A percentile compares a stretch with the other conserved stretches of the same genome.
These are phyloP conservation scores for Daldinia sp. DNA, from an alignment of 2,329 filamentous ascomycete genomes.

Conservation along the genomic window DNA sequence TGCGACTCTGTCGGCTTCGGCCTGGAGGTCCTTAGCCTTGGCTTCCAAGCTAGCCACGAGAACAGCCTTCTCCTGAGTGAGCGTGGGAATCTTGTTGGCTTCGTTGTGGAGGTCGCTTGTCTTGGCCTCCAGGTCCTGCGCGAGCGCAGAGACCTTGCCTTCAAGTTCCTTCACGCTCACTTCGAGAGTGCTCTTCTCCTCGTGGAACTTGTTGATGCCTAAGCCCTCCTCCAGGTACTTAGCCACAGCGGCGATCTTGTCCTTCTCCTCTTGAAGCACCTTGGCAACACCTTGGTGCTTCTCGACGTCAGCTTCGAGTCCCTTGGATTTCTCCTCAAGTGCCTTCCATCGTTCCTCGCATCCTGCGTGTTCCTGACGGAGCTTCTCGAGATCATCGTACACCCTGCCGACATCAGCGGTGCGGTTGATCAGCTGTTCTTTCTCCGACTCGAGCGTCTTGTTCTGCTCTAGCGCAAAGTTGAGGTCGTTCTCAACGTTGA, in stretches of 20 bases:
- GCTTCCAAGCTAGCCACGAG: conserved; percentile 41
- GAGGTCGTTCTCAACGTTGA: conserved; percentile 43
- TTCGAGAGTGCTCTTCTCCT: conserved; percentile 42
- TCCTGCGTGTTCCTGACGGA: conserved; percentile 45
- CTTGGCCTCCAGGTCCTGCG: conserved; percentile 44
- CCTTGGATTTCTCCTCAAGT: conserved; percentile 45
- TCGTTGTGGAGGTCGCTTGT: conserved; percentile 40
- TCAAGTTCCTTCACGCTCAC: conserved; percentile 39
- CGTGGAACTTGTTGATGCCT: conserved; percentile 41
- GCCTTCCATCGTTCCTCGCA: conserved; percentile 45
- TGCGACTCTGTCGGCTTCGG: conserved; percentile 31
- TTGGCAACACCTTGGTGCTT: conserved; percentile 43
- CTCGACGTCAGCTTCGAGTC: conserved; percentile 47
- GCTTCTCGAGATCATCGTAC: conserved; percentile 45
- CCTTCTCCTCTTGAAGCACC: conserved; percentile 43
- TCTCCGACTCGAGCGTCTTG: conserved; percentile 44
- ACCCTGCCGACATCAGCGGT: conserved; percentile 45
- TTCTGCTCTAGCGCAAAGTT: conserved; percentile 41
- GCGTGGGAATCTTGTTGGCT: conserved; percentile 42
- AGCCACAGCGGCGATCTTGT: conserved; percentile 42
- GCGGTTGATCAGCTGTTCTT: conserved; percentile 44
- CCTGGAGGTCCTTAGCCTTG: conserved; percentile 35
- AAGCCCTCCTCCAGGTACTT: conserved; percentile 46
- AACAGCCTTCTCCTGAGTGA: conserved; percentile 40
- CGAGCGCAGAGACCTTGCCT: conserved; percentile 34